These are phyloP conservation scores for Hymenoscyphus fraxineus DNA, from an alignment of 2,329 filamentous ascomycete genomes.

Conservation along the genomic window DNA sequence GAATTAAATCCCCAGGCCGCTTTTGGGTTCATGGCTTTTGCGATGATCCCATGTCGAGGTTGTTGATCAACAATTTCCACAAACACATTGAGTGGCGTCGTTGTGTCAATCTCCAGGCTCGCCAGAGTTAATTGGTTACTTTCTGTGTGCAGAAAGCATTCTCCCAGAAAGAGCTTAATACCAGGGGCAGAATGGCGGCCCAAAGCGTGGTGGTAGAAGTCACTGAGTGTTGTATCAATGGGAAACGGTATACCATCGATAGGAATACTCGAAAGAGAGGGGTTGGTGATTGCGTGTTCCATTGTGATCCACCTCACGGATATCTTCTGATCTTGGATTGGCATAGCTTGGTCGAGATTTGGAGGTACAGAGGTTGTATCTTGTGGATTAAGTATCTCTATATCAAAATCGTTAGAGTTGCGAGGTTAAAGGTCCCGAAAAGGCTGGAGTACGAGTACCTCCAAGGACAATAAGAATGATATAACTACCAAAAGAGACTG, in stretches of 20 bases:
- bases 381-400: too few species aligned
- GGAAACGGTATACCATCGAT: constrained; percentile 6
- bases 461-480: not conserved
- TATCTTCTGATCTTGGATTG: not conserved
- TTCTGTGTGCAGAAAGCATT: constrained; percentile 10
- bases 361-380: too few species aligned
- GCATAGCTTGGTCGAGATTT: too few species aligned
- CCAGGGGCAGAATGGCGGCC: not conserved
- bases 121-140: constrained; percentile 8
- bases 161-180: constrained; percentile 10
- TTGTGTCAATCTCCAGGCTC: constrained; percentile 6
- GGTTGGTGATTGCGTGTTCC: constrained; percentile 5
- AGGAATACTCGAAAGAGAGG: constrained; percentile 12
- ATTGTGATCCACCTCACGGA: constrained; percentile 15
- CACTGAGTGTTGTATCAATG: constrained; percentile 6
- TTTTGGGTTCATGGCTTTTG: not conserved
- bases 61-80: constrained; percentile 8
- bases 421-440: not conserved
- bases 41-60: not conserved
- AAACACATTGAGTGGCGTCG: constrained; percentile 12
- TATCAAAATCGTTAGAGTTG: too few species aligned
- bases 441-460: not conserved
- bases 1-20: constrained; percentile 16
- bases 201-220: constrained; percentile 8
- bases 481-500: not conserved